phyloP scores from a whole-genome alignment of 1,139 yeast genomes.

The Wickerhamomyces sp. region DNA sequence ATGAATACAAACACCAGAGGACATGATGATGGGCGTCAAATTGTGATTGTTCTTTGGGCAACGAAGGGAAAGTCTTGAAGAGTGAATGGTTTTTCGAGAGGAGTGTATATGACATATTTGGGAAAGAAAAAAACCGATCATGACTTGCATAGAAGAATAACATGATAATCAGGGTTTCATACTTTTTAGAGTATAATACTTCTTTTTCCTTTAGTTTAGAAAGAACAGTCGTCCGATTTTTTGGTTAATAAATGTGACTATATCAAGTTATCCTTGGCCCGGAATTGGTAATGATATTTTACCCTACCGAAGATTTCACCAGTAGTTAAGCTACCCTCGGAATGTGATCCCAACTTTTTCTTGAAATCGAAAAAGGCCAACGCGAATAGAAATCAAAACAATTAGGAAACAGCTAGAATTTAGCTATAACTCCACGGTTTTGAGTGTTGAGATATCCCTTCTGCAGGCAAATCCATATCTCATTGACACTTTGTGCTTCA shows the following conservation, averaged over 20 bases:
- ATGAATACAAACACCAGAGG: no score
- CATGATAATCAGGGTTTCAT: no score
- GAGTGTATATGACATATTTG: background rate
- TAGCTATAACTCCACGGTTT: background rate
- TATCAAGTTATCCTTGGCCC: no score
- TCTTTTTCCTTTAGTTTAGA: background rate
- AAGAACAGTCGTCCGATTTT: background rate
- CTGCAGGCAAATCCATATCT: background rate
- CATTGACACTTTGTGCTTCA: no score
- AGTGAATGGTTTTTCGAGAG: background rate
- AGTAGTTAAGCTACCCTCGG: background rate
- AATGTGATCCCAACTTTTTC: background rate
- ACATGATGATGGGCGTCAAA: no score
- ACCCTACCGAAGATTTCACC: no score
- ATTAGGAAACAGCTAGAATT: background rate
- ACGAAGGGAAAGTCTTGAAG: background rate
- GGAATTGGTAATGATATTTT: no score
- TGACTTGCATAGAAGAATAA: no score
- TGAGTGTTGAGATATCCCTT: no score
- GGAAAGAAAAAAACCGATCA: background rate
- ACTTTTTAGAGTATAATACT: no score
- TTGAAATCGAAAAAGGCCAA: slow-evolving; percentile 7
- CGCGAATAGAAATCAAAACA: slow-evolving; percentile 8
- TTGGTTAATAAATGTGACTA: background rate
- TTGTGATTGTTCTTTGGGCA: no score